Percentiles rank a stretch among this genome's conserved stretches.
phyloP scores from a whole-genome alignment of 345 rosid genomes.

The Boechera divaricarpa region DNA sequence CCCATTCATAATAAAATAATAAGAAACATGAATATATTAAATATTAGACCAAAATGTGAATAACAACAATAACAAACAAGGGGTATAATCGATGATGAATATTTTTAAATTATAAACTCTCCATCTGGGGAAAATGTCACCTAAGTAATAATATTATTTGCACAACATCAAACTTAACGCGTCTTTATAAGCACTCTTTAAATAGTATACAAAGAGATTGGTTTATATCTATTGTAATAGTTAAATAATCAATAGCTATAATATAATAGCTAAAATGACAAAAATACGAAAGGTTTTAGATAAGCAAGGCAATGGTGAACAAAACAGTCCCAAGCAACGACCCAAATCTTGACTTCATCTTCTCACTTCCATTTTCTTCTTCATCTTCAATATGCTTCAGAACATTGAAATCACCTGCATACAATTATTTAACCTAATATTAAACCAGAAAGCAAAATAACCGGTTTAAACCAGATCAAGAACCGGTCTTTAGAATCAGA shows the following conservation, averaged over 20 bases:
- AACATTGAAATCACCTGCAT: slow-evolving; percentile 77
- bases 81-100: too few relatives aligned
- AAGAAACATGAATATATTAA: too few relatives aligned
- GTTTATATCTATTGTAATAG: background rate
- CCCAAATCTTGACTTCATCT: slow-evolving; percentile 36
- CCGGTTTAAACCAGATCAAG: slow-evolving; percentile 1
- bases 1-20: too few relatives aligned
- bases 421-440: background rate
- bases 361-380: slow-evolving; percentile 44
- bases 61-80: too few relatives aligned
- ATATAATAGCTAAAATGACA: background rate
- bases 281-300: slow-evolving; percentile 21
- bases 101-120: too few relatives aligned
- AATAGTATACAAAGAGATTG: background rate
- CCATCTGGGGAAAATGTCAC: too few relatives aligned
- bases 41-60: too few relatives aligned
- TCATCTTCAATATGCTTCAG: slow-evolving; percentile 62
- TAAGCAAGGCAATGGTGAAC: slow-evolving; percentile 47
- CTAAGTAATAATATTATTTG: too few relatives aligned
- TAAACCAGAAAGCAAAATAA: slow-evolving; percentile 26
- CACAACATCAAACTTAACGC: too few relatives aligned
- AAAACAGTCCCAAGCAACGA: slow-evolving; percentile 47
- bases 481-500: background rate
- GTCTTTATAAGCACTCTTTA: too few relatives aligned
- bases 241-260: background rate